phyloP scores from a whole-genome alignment of 352 stramenopile genomes.

The Discostella stelligera region DNA sequence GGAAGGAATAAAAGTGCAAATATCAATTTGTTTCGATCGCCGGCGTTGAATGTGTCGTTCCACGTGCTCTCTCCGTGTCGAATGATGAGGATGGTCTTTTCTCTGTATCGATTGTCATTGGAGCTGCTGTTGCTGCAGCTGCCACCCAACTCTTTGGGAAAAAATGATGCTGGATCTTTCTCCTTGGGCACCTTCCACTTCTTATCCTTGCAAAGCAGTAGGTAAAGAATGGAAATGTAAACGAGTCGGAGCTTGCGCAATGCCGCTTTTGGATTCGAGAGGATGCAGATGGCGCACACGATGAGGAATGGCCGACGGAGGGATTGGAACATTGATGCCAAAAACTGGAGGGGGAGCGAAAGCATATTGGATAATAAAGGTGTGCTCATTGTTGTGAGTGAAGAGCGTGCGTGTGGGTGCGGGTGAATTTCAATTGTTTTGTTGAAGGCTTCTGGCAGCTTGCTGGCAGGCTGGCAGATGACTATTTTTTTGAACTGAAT shows the following conservation, averaged over 20 bases:
- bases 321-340: slow-evolving; percentile 19
- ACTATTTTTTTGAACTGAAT: no score
- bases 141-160: slow-evolving; percentile 46
- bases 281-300: slow-evolving; percentile 57
- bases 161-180: slow-evolving; percentile 51
- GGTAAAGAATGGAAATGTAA: slow-evolving; percentile 57
- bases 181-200: slow-evolving; percentile 64
- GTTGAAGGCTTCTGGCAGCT: no score
- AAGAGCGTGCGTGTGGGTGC: no score
- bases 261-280: slow-evolving; percentile 67
- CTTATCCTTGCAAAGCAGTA: slow-evolving; percentile 79
- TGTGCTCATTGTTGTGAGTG: no score
- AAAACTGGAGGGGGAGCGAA: no score
- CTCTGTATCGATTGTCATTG: slow-evolving; percentile 41
- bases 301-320: slow-evolving; percentile 62
- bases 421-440: no score
- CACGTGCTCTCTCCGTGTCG: slow-evolving; percentile 71
- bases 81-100: slow-evolving; percentile 80
- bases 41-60: slow-evolving; percentile 82
- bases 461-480: no score
- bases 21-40: slow-evolving; percentile 50
- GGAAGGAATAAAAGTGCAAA: slow-evolving; percentile 78
- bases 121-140: not conserved
- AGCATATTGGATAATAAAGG: no score
- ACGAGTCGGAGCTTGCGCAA: slow-evolving; percentile 71